phyloP scores from a whole-genome alignment of 2,329 filamentous ascomycete genomes.

The Ramularia collo-cygni region DNA sequence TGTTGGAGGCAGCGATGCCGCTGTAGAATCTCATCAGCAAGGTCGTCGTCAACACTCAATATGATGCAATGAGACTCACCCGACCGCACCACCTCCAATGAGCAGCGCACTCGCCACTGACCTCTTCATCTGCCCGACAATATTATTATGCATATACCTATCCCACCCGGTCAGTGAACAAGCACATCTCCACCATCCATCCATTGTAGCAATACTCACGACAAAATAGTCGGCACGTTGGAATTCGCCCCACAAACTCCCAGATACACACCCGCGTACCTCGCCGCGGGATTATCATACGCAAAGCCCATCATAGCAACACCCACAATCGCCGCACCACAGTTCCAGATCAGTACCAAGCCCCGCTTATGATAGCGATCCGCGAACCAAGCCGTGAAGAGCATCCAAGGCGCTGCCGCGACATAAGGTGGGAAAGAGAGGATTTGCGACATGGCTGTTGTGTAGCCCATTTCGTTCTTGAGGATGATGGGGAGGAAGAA shows the following conservation, averaged over 20 bases:
- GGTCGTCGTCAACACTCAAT: no score
- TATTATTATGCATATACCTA: conserved; percentile 80
- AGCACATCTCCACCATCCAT: no score
- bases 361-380: no score
- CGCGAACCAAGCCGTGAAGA: no score
- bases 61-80: no score
- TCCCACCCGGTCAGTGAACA: conserved; percentile 53
- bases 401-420: no score
- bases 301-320: no score
- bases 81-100: conserved; percentile 64
- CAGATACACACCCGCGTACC: conserved; percentile 68
- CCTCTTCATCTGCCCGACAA: conserved; percentile 79
- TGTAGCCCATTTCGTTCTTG: conserved; percentile 32
- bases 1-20: conserved; percentile 60
- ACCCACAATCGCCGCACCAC: no score
- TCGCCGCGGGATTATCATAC: no score
- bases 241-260: conserved; percentile 66
- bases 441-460: conserved; percentile 27
- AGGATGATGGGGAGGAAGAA: conserved; percentile 37
- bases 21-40: no score
- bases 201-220: no score
- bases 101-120: conserved; percentile 68
- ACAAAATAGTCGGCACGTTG: conserved; percentile 53
- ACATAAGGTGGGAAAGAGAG: conserved; percentile 31
- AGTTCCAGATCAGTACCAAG: no score